Evolutionary conservation across 345 rosid genomes (phyloP), one percentile per base, ranked within the genome.

Genomic region (Turnera subulata): DNA sequence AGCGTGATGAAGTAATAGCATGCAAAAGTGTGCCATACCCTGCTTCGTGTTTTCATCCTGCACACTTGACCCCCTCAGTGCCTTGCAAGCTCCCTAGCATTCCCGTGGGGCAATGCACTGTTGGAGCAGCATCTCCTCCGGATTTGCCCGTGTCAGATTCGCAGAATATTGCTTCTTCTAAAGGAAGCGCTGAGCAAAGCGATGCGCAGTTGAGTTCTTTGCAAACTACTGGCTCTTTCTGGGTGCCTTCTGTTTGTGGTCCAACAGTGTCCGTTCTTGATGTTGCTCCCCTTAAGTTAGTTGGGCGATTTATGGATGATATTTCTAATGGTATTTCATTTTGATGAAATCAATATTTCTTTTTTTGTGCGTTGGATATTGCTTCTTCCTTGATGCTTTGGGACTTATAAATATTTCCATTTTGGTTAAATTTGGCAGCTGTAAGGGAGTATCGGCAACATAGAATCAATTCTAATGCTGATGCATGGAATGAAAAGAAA

Each of bases 221-320:
- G 21, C 79, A 60, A 55, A 21, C 56, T 17, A 39, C 54, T 59
- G 59, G 59, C 55, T 65, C 63, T 54, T 61, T 40, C 9, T 86
- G 85, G 94, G 46, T 59, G 47, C 85, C 85, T 53, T 61, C 43
- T 53, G 20, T 78, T 66, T 56, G 61, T 69, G 68, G 66, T 63
- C 72, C 83, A 2, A 43, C 78, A 66, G 25, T 79, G 32, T 72
- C 94, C 5, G 65, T 86, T 59, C 60, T 82, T 53, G 88, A 80
- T 72, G 82, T 82, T 52, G 79, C 84, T 46, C 83, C 88, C 0
- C 78, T 89, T 59, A 69, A 69, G 73, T 53, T 85, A 50, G 92
- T 79, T 58, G 78, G 78, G 49, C 76, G 65, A 50, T 89, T 78
- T 68, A 57, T 87, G 51, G 75, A 74, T 53, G 96, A 87, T 72